Evolutionary conservation across 768 basidiomycete genomes (phyloP).

Genomic region (Russula sp.): DNA sequence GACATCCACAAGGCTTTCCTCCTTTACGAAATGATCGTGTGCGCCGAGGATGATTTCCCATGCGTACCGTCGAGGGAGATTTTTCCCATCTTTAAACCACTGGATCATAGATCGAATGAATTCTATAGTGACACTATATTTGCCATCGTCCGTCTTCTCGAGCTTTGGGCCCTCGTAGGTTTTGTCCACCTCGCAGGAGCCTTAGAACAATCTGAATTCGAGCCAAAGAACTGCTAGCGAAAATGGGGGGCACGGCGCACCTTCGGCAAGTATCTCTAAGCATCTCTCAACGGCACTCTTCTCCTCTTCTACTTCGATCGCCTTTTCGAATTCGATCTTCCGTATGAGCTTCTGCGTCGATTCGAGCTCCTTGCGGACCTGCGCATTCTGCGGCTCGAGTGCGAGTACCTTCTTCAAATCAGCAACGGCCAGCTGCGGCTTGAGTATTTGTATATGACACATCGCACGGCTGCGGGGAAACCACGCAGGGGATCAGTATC

Average conservation of each 20-base stretch:
- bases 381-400: conserved; percentile 83
- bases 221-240: not conserved
- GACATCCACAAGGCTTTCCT: conserved; percentile 79
- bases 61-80: conserved; percentile 82
- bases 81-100: conserved; percentile 93
- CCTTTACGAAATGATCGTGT: conserved; percentile 66
- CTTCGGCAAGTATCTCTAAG: conserved; percentile 73
- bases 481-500: not conserved
- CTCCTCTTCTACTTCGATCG: conserved; percentile 91
- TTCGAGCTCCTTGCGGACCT: conserved; percentile 74
- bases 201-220: conserved; percentile 37
- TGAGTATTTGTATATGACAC: conserved; percentile 86
- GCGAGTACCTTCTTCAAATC: conserved; percentile 84
- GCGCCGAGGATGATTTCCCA: conserved; percentile 96
- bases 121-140: conserved; percentile 67
- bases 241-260: conserved; percentile 39
- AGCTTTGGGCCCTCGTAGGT: conserved; percentile 76
- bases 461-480: conserved; percentile 65
- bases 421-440: conserved; percentile 77
- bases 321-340: conserved; percentile 91
- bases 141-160: conserved; percentile 52
- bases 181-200: conserved; percentile 75
- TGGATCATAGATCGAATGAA: conserved; percentile 86
- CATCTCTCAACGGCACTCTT: conserved; percentile 74
- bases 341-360: conserved; percentile 90